Percentiles rank a stretch among this genome's conserved stretches.
These are phyloP conservation scores for Aspergillus pseudonomiae DNA, from an alignment of 2,329 filamentous ascomycete species.

Conservation along the genomic window DNA sequence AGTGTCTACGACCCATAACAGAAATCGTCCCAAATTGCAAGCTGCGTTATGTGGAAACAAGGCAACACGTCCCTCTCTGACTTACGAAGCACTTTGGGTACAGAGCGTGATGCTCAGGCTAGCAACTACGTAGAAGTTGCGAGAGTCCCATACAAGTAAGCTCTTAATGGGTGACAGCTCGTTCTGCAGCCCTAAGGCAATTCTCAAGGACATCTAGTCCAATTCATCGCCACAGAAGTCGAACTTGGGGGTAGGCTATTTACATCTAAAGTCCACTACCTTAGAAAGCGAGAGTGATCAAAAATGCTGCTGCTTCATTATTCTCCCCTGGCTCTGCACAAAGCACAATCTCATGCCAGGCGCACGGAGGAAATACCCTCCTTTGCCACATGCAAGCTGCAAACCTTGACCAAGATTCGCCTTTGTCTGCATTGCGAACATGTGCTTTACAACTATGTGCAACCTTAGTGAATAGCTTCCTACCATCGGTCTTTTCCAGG, in stretches of 20 bases:
- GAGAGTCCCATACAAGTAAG: neutral
- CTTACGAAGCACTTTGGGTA: neutral
- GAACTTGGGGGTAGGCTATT: no score
- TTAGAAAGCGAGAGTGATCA: no score
- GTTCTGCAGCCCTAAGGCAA: neutral
- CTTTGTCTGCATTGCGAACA: neutral
- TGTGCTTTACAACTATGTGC: neutral
- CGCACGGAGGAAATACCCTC: neutral
- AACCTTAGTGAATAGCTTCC: neutral
- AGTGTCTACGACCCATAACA: neutral
- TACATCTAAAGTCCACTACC: no score
- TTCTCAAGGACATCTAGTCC: no score
- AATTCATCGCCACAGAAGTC: no score
- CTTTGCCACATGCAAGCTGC: neutral
- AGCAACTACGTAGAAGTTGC: neutral
- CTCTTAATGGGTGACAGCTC: neutral
- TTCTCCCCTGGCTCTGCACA: no score
- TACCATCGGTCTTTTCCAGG: neutral
- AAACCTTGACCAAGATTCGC: neutral
- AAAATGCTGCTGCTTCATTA: no score
- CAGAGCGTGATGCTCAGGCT: neutral
- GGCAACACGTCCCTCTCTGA: neutral
- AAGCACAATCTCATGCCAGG: no score
- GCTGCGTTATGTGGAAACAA: neutral
- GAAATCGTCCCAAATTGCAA: neutral